Base-by-base conservation (phyloP, 2,329 filamentous ascomycete genomes). In the Graphium sp. region DNA sequence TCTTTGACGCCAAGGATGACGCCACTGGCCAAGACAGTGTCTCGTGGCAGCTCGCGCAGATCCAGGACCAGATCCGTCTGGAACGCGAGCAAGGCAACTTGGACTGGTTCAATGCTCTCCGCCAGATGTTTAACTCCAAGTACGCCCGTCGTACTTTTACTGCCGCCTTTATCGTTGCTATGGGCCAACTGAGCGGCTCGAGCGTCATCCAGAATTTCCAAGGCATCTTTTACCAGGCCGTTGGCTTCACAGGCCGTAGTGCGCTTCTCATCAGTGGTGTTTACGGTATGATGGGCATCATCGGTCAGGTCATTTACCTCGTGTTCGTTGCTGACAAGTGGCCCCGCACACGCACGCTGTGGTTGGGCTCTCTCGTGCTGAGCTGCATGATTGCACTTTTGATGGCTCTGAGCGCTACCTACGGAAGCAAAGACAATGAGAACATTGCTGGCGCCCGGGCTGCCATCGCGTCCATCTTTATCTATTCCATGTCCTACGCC, bases 261-360 rank as follows among this genome's bases (percentile, higher is more conserved):
- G 52, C 58, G 16, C 46, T 64, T 4, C 45, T 65, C n/a, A 62
- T 60, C 17, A 57, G 57, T 30, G 61, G 56, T 8, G 53, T 54
- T n/a, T 50, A 50, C 12, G 47, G 47, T 7, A 38, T 49, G 13
- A 49, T 48, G 44, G 45, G 40, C 0, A 28, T 49, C 8, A 33
- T 45, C 4, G 45, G 45, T 2, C 43, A 46, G 22, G 32, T 42
- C 8, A 41, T 48, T 21, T 44, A 45, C 26, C 28, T 49, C 7
- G 30, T 43, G 20, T 34, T 39, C 15, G 41, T 48, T 0, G 38
- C 43, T 0, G 46, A 49, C 18, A 35, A 38, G 18, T 49, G 44
- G 44, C 38, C 44, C 4, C 44, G 46, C 17, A 21, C 22, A 1
- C 19, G 28, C 4, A 37, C 32, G 2, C 21, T 38, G 10, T 35